Percentiles rank a stretch among this genome's conserved stretches.
Evolutionary conservation across 2,329 filamentous ascomycete species (phyloP).

Genomic region (Cercospora nicotianae): DNA sequence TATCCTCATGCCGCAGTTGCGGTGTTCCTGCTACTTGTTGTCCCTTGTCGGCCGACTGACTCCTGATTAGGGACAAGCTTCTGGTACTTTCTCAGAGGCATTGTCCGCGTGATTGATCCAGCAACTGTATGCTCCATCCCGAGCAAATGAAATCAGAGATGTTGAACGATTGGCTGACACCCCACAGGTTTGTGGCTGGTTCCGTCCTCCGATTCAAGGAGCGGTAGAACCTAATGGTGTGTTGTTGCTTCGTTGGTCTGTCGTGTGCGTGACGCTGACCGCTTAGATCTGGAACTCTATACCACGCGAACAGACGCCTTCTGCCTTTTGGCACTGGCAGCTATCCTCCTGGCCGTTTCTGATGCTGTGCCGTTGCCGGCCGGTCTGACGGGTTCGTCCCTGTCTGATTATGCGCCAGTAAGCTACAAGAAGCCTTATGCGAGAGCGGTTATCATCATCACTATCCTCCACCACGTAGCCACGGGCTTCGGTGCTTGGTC

Average conservation of each 20-base stretch:
- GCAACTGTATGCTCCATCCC: slow-evolving; percentile 31
- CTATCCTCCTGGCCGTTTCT: slow-evolving; percentile 36
- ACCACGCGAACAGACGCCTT: slow-evolving; percentile 41
- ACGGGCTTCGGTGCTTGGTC: slow-evolving; percentile 38
- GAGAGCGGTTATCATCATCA: slow-evolving; percentile 35
- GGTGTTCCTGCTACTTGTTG: neutral
- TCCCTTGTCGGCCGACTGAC: neutral
- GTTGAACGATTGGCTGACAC: neutral
- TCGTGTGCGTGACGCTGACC: neutral
- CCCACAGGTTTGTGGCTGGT: slow-evolving; percentile 32
- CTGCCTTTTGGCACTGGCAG: slow-evolving; percentile 37
- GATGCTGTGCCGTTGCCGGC: slow-evolving; percentile 36
- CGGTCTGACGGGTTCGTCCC: slow-evolving; percentile 25
- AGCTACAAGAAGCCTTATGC: slow-evolving; percentile 37
- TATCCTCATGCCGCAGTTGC: neutral
- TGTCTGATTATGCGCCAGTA: slow-evolving; percentile 21
- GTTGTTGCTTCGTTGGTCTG: neutral
- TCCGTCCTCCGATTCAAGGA: slow-evolving; percentile 35
- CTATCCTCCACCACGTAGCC: slow-evolving; percentile 40
- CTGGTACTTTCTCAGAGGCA: slow-evolving; percentile 40
- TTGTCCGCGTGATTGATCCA: slow-evolving; percentile 38
- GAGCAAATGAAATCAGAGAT: neutral
- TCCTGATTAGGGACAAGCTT: slow-evolving; percentile 35
- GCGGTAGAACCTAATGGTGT: slow-evolving; percentile 32
- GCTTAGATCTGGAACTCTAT: slow-evolving; percentile 41